These are phyloP conservation scores for Omphalea diandra DNA, from an alignment of 441 rosid genomes.

Conservation along the genomic window DNA sequence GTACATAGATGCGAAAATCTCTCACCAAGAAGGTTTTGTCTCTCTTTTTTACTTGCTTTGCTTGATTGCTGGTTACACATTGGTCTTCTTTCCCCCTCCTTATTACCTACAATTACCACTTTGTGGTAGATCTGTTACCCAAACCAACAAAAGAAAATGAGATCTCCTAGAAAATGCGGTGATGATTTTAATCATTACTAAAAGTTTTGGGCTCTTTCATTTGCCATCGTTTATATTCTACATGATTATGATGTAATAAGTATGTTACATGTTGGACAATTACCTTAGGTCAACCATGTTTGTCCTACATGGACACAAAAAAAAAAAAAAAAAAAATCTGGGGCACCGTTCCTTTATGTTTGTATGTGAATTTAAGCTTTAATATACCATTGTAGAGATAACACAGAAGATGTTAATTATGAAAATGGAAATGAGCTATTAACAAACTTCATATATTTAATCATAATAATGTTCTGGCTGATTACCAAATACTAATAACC, in stretches of 20 bases:
- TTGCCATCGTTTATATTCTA: too few species aligned
- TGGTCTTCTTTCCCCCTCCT: too few species aligned
- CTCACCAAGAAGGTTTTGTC: slow-evolving; percentile 32
- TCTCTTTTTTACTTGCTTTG: background rate
- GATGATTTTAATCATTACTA: too few species aligned
- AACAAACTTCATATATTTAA: background rate
- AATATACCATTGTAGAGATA: background rate
- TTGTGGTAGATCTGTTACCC: too few species aligned
- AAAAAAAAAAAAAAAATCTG: too few species aligned
- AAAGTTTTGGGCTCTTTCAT: too few species aligned
- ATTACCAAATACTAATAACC: background rate
- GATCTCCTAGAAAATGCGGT: too few species aligned
- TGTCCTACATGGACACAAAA: background rate
- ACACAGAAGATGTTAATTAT: background rate
- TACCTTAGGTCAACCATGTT: background rate
- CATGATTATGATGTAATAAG: background rate
- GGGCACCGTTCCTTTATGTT: background rate
- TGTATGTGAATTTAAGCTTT: background rate
- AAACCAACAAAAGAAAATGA: too few species aligned
- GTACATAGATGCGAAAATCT: slow-evolving; percentile 37
- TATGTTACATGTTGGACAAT: background rate
- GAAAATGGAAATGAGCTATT: background rate
- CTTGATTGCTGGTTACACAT: too few species aligned
- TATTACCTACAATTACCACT: too few species aligned
- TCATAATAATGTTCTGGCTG: background rate